Evolutionary conservation across 2,329 filamentous ascomycete genomes (phyloP).

Genomic region (Alternaria metachromatica): DNA sequence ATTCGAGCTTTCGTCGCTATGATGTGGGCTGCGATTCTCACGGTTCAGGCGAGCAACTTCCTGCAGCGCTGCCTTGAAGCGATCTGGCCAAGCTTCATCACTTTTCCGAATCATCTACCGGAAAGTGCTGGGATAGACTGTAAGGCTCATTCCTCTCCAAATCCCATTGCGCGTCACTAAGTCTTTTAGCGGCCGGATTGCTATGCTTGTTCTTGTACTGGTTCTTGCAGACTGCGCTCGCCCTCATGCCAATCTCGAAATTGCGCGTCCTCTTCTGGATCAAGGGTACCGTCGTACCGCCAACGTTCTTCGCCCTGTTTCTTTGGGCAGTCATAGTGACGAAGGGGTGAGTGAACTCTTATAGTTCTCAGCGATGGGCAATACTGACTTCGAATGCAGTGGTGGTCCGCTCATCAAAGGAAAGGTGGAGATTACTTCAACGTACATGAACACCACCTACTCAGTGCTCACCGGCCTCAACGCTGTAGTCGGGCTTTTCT

Average conservation of each 20-base stretch:
- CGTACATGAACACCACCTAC: constrained; percentile 55
- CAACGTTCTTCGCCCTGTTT: constrained; percentile 53
- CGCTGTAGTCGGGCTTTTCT: constrained; percentile 59
- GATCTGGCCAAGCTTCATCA: constrained; percentile 48
- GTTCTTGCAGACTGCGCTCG: constrained; percentile 54
- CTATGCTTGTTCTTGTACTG: constrained; percentile 62
- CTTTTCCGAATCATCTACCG: constrained; percentile 49
- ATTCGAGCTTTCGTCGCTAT: constrained; percentile 53
- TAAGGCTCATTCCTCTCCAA: too few relatives aligned
- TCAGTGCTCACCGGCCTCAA: constrained; percentile 54
- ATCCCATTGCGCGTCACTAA: too few relatives aligned
- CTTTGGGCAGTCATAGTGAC: constrained; percentile 54
- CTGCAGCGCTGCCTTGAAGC: constrained; percentile 55
- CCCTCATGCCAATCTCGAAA: constrained; percentile 54
- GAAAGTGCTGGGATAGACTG: constrained; percentile 39
- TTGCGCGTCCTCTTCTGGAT: constrained; percentile 54
- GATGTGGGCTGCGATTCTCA: constrained; percentile 58
- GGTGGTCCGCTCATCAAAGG: constrained; percentile 52
- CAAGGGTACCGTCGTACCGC: constrained; percentile 53
- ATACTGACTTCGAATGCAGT: constrained; percentile 1
- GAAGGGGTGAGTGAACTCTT: constrained; percentile 35
- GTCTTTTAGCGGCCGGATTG: constrained; percentile 52
- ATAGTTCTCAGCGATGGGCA: rapidly evolving
- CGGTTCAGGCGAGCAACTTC: constrained; percentile 55
- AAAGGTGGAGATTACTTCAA: constrained; percentile 42